These are phyloP conservation scores for Hypoxylon intermedium DNA, from an alignment of 495 filamentous ascomycete species.

Conservation along the genomic window DNA sequence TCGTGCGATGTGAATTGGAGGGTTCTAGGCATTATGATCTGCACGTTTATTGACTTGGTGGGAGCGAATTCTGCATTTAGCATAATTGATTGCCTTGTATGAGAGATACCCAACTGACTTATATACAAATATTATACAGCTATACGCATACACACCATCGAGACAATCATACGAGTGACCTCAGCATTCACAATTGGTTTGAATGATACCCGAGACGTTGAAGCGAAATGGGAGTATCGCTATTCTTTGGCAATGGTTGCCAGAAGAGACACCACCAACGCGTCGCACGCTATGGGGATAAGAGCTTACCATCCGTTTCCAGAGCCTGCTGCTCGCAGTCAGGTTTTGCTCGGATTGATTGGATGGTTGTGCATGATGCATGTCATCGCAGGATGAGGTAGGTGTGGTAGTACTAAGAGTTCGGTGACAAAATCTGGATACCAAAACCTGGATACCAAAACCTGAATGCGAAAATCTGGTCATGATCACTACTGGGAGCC, in stretches of 20 bases:
- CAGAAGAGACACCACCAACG: background rate
- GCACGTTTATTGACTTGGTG: background rate
- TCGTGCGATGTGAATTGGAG: background rate
- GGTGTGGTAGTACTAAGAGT: background rate
- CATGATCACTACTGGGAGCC: too few species aligned
- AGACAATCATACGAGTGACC: conserved; percentile 3
- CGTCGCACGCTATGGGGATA: background rate
- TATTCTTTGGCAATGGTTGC: background rate
- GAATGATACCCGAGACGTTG: background rate
- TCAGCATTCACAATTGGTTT: background rate
- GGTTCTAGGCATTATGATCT: background rate
- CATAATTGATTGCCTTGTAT: conserved; percentile 29
- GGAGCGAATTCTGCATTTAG: background rate
- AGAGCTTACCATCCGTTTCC: background rate
- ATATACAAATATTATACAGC: background rate
- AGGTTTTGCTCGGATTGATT: background rate
- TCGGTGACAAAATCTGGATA: conserved; percentile 26
- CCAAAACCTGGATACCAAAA: conserved; percentile 9
- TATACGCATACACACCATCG: background rate
- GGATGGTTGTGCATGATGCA: conserved; percentile 2
- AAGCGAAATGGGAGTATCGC: background rate
- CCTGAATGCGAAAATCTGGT: too few species aligned
- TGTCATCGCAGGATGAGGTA: background rate
- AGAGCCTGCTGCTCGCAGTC: conserved; percentile 17
- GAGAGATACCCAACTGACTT: conserved; percentile 34